Evolutionary conservation across 1,284 basidiomycete species (phyloP), one percentile per base, ranked within the genome.

Genomic region (Fistulinella cinereoalba): DNA sequence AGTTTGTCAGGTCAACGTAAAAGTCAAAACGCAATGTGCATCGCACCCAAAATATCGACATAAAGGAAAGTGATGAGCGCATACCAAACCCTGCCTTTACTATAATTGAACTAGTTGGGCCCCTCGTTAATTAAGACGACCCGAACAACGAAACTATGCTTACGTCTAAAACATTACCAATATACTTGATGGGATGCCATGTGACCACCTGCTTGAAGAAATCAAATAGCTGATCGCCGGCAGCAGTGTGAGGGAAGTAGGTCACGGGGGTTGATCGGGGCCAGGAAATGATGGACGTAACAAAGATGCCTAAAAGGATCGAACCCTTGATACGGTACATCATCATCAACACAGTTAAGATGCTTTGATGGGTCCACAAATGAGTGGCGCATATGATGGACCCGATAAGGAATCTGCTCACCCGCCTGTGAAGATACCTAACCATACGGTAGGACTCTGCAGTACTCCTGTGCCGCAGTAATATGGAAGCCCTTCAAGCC

Each of bases 261-360:
- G 92, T 94, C 56, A 95, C 85, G 3, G 80, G 33, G 0, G 89
- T 90, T 3, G 80, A 73, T 18, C 92, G 81, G 0, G 91, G 91
- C 92, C 92, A 95, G 0, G 88, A 91, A 57, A 92, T 82, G 65
- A 93, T 81, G 11, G 89, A 83, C n/a, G 88, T 89, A 49, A 94
- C 71, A 68, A 92, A 75, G 58, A 95, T 93, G 47, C 87, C 87
- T 44, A 91, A 81, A 31, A 92, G 79, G 58, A 92, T 84, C 6
- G 89, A 86, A 44, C 91, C 92, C 57, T 86, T 86, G 60, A 95
- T 76, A 47, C 89, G 86, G 71, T 92, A 95, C 54, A 94, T 73
- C 77, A 94, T 85, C 56, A 95, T 68, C 50, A 92, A 69, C 10
- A 86, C 75, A 2, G 88, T 92, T 43, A 91, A 64, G 54, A 95